phyloP scores from a whole-genome alignment of 2,329 filamentous ascomycete genomes.

The Aspergillus felis region DNA sequence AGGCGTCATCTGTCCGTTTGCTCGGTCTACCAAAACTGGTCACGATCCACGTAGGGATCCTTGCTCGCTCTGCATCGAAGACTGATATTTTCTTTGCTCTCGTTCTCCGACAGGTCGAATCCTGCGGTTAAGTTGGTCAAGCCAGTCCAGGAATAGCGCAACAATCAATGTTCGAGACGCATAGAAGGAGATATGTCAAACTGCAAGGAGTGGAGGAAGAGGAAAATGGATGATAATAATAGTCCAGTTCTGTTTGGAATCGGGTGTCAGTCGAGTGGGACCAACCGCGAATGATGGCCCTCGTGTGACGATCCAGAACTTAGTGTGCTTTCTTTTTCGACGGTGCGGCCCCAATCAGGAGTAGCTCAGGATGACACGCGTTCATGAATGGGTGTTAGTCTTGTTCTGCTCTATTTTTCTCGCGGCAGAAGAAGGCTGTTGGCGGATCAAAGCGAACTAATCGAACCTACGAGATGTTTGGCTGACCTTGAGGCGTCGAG shows the following conservation, averaged over 20 bases:
- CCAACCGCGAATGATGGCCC: neutral
- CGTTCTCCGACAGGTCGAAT: too few relatives aligned
- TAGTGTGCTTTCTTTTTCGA: neutral
- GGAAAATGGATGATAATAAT: neutral
- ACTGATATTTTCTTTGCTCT: neutral
- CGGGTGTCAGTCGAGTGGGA: neutral
- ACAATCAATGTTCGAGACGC: conserved; percentile 7
- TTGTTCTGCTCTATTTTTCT: conserved; percentile 2
- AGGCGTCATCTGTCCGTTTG: neutral
- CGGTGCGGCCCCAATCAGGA: neutral
- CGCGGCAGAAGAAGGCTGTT: neutral
- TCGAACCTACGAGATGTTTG: neutral
- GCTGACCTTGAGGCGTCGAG: too few relatives aligned
- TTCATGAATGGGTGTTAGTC: neutral
- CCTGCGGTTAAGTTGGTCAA: too few relatives aligned
- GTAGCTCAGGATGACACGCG: conserved; percentile 5
- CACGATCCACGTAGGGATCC: neutral
- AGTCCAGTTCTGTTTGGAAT: neutral
- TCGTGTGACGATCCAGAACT: neutral
- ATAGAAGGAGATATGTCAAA: neutral
- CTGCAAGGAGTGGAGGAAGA: neutral
- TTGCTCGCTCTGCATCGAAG: neutral
- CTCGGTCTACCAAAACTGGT: neutral
- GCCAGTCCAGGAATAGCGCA: too few relatives aligned
- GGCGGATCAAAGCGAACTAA: neutral